Conservation (phyloP, 23 red algal genomes). For the Gracilaria gracilis region DNA sequence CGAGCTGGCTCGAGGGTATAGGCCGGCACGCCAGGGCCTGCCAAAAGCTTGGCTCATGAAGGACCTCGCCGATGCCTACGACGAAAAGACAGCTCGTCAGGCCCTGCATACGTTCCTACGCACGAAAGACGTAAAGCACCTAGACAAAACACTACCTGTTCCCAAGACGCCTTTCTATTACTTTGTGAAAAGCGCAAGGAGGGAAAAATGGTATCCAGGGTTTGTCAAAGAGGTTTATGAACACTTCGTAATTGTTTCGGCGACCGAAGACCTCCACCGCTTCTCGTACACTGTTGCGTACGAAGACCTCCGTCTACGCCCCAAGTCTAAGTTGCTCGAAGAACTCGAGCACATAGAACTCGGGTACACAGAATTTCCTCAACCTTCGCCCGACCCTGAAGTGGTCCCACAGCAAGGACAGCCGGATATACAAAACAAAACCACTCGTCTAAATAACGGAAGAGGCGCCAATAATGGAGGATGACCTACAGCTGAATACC, state of each 20-base stretch:
- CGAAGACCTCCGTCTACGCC: slow-evolving; percentile 20
- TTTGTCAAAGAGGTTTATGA: not conserved
- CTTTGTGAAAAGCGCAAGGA: not conserved
- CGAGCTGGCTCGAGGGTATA: slow-evolving; percentile 14
- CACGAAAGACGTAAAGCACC: not conserved
- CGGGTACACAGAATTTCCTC: not conserved
- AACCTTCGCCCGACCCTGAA: not conserved
- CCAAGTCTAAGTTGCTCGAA: not conserved
- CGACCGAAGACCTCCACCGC: not conserved
- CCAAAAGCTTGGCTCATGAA: too few relatives aligned
- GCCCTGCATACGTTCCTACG: not conserved
- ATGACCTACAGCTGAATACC: not conserved
- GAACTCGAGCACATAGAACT: not conserved
- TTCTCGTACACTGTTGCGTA: not conserved
- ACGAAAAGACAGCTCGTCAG: not conserved
- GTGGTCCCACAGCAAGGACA: not conserved
- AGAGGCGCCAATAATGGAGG: too few relatives aligned
- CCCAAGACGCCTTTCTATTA: not conserved
- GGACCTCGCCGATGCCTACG: not conserved
- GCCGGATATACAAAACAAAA: too few relatives aligned
- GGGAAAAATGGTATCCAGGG: not conserved
- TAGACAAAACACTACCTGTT: not conserved
- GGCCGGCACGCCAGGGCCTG: not conserved
- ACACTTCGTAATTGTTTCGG: too few relatives aligned
- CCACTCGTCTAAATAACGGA: not conserved